Evolutionary conservation across 305 asterid species (phyloP).

Genomic region (Fraxinus albicans): DNA sequence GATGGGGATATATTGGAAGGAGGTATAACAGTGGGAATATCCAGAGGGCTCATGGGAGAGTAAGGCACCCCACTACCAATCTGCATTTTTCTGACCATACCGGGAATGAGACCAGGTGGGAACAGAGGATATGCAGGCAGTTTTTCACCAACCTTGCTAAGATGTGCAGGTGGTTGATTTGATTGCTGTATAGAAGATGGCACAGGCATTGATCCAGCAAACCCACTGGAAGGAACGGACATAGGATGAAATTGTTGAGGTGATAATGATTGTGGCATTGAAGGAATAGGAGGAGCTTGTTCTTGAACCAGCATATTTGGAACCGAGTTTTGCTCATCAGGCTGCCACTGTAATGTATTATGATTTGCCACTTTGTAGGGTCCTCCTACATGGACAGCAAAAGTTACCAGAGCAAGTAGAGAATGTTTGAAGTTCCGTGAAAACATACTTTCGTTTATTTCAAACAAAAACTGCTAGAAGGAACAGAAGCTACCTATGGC

Average conservation of each 20-base stretch:
- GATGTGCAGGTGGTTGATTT: constrained; percentile 47
- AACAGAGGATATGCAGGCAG: constrained; percentile 81
- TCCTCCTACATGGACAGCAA: constrained; percentile 34
- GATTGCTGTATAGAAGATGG: constrained; percentile 55
- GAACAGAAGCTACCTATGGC: constrained; percentile 44
- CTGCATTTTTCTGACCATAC: constrained; percentile 98
- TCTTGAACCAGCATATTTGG: constrained; percentile 52
- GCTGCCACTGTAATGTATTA: constrained; percentile 52
- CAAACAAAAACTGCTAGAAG: constrained; percentile 15
- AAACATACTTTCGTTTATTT: background rate
- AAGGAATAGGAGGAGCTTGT: constrained; percentile 50
- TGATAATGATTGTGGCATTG: constrained; percentile 31
- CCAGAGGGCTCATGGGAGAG: constrained; percentile 93
- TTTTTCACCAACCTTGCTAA: constrained; percentile 57
- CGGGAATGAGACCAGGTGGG: constrained; percentile 97
- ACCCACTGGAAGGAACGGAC: constrained; percentile 48
- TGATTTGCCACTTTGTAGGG: constrained; percentile 43
- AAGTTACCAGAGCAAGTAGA: constrained; percentile 5
- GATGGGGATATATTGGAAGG: constrained; percentile 67
- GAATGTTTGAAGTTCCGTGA: background rate
- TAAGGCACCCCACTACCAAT: constrained; percentile 98
- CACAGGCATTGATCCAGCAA: constrained; percentile 44
- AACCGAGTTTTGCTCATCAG: constrained; percentile 46
- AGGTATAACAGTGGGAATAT: constrained; percentile 85
- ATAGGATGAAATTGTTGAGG: constrained; percentile 63